phyloP scores from a whole-genome alignment of 1,284 basidiomycete genomes.

The Tilletia horrida region DNA sequence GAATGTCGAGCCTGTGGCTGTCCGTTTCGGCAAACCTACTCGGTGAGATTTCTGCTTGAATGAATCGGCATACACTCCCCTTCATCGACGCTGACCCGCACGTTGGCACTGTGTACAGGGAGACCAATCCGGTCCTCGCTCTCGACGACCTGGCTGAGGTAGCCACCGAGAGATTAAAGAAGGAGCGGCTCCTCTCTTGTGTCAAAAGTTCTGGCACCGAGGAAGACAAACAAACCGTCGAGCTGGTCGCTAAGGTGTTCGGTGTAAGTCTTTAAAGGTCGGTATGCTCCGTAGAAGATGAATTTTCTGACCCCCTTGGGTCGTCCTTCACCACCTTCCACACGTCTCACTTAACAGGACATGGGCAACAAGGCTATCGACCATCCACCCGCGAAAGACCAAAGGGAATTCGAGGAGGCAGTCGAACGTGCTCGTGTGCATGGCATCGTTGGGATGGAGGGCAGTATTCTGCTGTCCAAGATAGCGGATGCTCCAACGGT shows the following conservation, averaged over 20 bases:
- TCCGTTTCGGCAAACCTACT: constrained; percentile 13
- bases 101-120: not conserved
- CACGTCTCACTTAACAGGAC: not conserved
- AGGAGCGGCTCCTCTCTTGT: not conserved
- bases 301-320: too few relatives aligned
- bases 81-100: not conserved
- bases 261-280: not conserved
- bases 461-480: not conserved
- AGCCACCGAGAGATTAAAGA: constrained; percentile 15
- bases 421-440: not conserved
- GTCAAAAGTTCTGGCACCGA: not conserved
- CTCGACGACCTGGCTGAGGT: constrained; percentile 19
- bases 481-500: not conserved
- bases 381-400: not conserved
- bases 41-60: not conserved
- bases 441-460: not conserved
- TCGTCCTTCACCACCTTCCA: too few relatives aligned
- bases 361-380: not conserved
- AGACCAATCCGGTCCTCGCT: not conserved
- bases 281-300: too few relatives aligned
- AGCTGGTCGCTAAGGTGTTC: constrained; percentile 1
- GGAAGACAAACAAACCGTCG: not conserved
- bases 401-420: constrained; percentile 9
- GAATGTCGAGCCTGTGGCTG: constrained; percentile 14
- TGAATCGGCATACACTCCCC: not conserved